Evolutionary conservation across 805 yeast genomes (phyloP).

Genomic region (Ogataea salicorniae): DNA sequence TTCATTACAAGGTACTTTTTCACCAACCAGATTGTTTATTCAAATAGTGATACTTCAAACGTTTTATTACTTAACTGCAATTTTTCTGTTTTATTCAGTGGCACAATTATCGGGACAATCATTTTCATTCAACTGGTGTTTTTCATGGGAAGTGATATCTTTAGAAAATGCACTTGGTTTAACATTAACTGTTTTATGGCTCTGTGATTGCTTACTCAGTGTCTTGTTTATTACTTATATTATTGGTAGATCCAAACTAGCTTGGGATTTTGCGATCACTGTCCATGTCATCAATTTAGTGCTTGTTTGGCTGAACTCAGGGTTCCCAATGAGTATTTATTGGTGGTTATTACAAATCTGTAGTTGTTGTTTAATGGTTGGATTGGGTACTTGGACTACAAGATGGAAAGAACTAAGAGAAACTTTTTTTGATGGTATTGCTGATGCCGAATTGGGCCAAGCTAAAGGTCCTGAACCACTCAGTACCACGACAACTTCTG

Average conservation of each 20-base stretch:
- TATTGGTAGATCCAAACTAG: slow-evolving; percentile 88
- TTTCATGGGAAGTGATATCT: slow-evolving; percentile 73
- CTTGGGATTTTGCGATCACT: slow-evolving; percentile 96
- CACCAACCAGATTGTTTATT: slow-evolving; percentile 54
- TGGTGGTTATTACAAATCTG: slow-evolving; percentile 84
- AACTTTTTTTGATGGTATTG: slow-evolving; percentile 82
- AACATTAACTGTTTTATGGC: slow-evolving; percentile 70
- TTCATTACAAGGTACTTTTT: slow-evolving; percentile 16
- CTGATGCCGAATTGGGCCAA: slow-evolving; percentile 51
- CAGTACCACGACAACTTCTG: slow-evolving; percentile 7
- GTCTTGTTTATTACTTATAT: slow-evolving; percentile 80
- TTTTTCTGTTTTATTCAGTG: slow-evolving; percentile 56
- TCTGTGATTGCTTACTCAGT: slow-evolving; percentile 74
- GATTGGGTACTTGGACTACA: slow-evolving; percentile 83
- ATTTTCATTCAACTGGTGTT: slow-evolving; percentile 63
- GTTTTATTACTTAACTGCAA: slow-evolving; percentile 73
- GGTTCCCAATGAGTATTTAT: slow-evolving; percentile 62
- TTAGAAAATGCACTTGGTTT: slow-evolving; percentile 78
- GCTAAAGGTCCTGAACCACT: neutral
- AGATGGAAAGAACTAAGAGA: slow-evolving; percentile 89
- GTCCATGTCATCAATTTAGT: slow-evolving; percentile 75
- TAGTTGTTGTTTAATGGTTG: slow-evolving; percentile 64
- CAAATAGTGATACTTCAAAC: slow-evolving; percentile 78
- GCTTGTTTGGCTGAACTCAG: slow-evolving; percentile 61
- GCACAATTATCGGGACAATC: slow-evolving; percentile 67